Evolutionary conservation across 495 filamentous ascomycete species (phyloP), one percentile per base, ranked within the genome.

Genomic region (Penicillium ucsense): DNA sequence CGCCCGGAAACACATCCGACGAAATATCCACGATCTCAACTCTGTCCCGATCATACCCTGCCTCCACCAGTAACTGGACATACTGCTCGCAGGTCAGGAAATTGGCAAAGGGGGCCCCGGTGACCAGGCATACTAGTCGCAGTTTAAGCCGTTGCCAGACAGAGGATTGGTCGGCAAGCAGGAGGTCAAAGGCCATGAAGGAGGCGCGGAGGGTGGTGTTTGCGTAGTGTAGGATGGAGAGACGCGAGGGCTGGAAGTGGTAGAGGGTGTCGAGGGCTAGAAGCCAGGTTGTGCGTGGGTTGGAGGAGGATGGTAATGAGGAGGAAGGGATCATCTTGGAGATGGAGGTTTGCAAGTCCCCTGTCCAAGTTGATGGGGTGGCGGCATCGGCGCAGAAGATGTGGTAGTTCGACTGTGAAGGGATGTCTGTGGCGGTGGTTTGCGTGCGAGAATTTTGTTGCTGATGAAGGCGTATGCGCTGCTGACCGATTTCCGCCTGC

Each of bases 61-160:
- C 63, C 11, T 31, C 30, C 30, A 65, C 49, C 7, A 68, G 43
- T 31, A 91, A 53, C 3, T 60, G 63, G 2, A 67, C 52, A 55
- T 92, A 88, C 49, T 86, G 74, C 0, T 68, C 72, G 10, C 74
- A 61, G 0, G 75, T 67, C 10, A 91, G 56, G 12, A 72, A 56
- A 46, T 71, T 73, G 2, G 53, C 41, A 31, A 60, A 73, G 3
- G 68, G 67, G 2, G 60, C 55, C 3, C 61, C 58, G 0, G 62
- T 57, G 0, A 62, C 10, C 36, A 57, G 50, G 39, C 70, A 73
- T 10, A 72, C 41, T 0, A 64, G 4, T 5, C 63, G 47, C 29
- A 73, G 43, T n/a, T 62, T 31, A 8, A 72, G 33, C 5, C 39
- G 51, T 4, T 63, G 42, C 38, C 51, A 55, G 36, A 55, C 43